Evolutionary conservation across 2,329 filamentous ascomycete genomes (phyloP), one percentile per base, ranked within the genome.

Genomic region (Albifimbria verrucaria): DNA sequence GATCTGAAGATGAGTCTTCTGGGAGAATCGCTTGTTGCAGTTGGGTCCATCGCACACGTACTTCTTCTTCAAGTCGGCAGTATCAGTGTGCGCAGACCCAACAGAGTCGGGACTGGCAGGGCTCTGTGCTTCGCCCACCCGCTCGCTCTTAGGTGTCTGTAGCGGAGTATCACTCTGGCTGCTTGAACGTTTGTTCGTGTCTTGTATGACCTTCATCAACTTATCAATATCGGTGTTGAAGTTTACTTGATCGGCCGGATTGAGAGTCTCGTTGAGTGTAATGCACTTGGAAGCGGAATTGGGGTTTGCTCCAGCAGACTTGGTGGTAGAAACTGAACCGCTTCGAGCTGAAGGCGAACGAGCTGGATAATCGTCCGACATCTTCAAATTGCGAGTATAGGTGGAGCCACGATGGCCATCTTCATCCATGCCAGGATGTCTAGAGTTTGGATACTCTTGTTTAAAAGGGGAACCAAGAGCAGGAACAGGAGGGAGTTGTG

Each of bases 1-100:
- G 48, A 95, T 97, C 56, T 94, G 89, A 11, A 97, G 80, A 63
- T 97, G 93, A 1, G 92, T 96, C 73, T 93, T 96, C 67, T 97
- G 93, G 55, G 84, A 85, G 70, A 97, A 97, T 56, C 81, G 85
- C 76, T 94, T 95, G 61, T 79, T 77, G 70, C 93, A 97, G 41
- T 83, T 83, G 7, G 85, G 80, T 39, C 91, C 79, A 20, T 79
- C 81, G 72, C 94, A 99, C 18, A 81, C 74, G 68, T 93, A 92
- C 63, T 85, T 76, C 69, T 86, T 94, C 23, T 57, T 55, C 4
- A 52, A 60, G 42, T 61, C 59, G 45, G 55, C 57, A n/a, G 15
- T 12, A 4, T 39, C 32, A 39, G 15, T 39, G 6, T 39, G 4
- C 11, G 32, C 18, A 52, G 55, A 59, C 52, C 51, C 59, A 15